These are phyloP conservation scores for Ministeria vibrans DNA, from an alignment of 78 protist genomes.

Conservation along the genomic window DNA sequence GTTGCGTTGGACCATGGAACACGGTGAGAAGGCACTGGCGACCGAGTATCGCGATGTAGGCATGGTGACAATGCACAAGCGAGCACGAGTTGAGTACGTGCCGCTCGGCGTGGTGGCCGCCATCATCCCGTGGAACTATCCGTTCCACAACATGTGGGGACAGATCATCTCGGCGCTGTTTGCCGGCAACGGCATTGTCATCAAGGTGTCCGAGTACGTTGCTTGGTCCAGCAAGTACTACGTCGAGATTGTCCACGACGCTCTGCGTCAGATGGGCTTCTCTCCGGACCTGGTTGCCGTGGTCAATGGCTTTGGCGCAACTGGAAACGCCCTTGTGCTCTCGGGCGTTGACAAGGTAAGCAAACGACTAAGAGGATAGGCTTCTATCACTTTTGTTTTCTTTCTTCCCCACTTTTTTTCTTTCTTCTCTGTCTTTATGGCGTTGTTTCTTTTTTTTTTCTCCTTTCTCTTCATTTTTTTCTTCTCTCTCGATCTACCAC, in stretches of 20 bases:
- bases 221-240: slow-evolving; percentile 39
- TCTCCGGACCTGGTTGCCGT: slow-evolving; percentile 35
- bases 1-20: slow-evolving; percentile 46
- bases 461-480: no score
- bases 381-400: no score
- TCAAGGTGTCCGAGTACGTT: slow-evolving; percentile 59
- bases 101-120: slow-evolving; percentile 51
- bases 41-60: slow-evolving; percentile 24
- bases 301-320: background rate
- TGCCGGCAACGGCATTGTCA: slow-evolving; percentile 56
- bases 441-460: no score
- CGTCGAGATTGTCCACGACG: slow-evolving; percentile 39
- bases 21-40: slow-evolving; percentile 54
- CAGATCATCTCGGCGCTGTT: slow-evolving; percentile 67
- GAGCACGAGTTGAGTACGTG: slow-evolving; percentile 41
- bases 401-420: background rate
- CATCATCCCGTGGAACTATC: slow-evolving; percentile 64
- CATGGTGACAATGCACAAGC: slow-evolving; percentile 37
- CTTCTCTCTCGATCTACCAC: no score
- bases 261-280: slow-evolving; percentile 39
- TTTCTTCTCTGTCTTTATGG: no score
- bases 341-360: background rate
- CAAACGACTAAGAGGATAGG: no score
- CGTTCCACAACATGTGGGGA: slow-evolving; percentile 52
- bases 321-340: background rate